These are phyloP conservation scores for Chaetomium cochliodes DNA, from an alignment of 495 filamentous ascomycete species.

Conservation along the genomic window DNA sequence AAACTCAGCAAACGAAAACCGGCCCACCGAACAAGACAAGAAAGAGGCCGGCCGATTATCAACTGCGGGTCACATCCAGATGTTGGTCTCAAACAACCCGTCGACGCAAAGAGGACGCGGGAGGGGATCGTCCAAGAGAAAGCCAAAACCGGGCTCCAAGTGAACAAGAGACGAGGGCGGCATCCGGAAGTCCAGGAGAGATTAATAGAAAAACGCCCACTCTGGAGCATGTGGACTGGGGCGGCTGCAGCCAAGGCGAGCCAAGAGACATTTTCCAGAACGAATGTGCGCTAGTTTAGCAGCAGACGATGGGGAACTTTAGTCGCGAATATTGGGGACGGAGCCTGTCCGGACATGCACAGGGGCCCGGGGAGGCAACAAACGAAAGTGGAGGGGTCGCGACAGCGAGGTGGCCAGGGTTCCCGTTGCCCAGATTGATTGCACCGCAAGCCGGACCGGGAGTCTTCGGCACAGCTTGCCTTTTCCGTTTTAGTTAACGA, in stretches of 20 bases:
- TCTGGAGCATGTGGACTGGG: conserved; percentile 13
- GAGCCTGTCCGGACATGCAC: background rate
- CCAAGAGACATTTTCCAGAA: conserved; percentile 22
- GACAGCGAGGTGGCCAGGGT: background rate
- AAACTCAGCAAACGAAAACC: background rate
- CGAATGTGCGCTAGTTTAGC: conserved; percentile 9
- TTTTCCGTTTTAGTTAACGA: background rate
- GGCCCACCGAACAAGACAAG: background rate
- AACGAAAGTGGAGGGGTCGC: conserved; percentile 7
- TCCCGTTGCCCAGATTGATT: background rate
- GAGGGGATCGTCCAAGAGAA: conserved; percentile 7
- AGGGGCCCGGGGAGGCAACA: conserved; percentile 14
- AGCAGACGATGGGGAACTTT: background rate
- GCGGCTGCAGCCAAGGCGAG: conserved; percentile 23
- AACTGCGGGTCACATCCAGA: background rate
- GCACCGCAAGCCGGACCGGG: conserved; percentile 2
- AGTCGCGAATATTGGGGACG: background rate
- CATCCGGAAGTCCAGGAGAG: conserved; percentile 28
- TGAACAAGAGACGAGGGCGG: conserved; percentile 7
- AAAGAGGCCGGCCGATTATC: background rate
- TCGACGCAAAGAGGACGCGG: background rate
- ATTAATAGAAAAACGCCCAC: conserved; percentile 33
- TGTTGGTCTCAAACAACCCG: background rate
- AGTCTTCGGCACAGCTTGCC: conserved; percentile 4
- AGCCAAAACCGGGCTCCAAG: conserved; percentile 6